Base-by-base conservation (phyloP, 495 filamentous ascomycete genomes). In the Penicillium malachiteum region DNA sequence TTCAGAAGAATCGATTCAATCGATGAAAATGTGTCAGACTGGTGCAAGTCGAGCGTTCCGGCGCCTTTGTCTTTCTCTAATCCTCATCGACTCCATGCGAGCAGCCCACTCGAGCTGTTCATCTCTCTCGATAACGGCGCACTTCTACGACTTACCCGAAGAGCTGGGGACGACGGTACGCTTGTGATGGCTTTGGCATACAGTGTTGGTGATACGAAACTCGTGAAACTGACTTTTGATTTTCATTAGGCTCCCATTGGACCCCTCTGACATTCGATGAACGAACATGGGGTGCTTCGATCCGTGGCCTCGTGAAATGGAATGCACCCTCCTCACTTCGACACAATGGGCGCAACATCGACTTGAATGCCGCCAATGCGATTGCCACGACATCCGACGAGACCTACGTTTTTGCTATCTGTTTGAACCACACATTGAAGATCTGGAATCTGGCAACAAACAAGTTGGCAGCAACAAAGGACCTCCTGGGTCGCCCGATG, bases 91-190 rank as follows among this genome's bases (percentile, higher is more conserved):
- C 77, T 99, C 41, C 78, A 89, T 48, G 89, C 91, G 10, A 80
- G 88, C 52, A 87, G 76, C 58, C 76, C 83, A 17, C 74, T 87
- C 33, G 84, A 93, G 67, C 66, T 97, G 38, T 82, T 96, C 48
- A 78, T 95, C 31, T 86, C 91, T 0, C 80, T 96, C 34, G 83
- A 88, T 51, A 92, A 96, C 73, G 95, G 95, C 31, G 83, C 85
- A 32, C 79, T 97, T 26, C 64, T 96, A 57, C 84, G 80, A 43
- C 77, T 97, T 60, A 85, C 85, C 38, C 82, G 84, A 62, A 79
- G 81, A 59, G 77, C 80, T 43, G 77, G 78, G n/a, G 78, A 85
- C 55, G 86, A 89, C 72, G 82, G 90, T 88, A 73, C 76, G 65
- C 48, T 30, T 39, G 5, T 30, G 30, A 30, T 49, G n/a, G 3